Base-by-base conservation (phyloP, 768 basidiomycete genomes). In the Scleroderma citrinum region DNA sequence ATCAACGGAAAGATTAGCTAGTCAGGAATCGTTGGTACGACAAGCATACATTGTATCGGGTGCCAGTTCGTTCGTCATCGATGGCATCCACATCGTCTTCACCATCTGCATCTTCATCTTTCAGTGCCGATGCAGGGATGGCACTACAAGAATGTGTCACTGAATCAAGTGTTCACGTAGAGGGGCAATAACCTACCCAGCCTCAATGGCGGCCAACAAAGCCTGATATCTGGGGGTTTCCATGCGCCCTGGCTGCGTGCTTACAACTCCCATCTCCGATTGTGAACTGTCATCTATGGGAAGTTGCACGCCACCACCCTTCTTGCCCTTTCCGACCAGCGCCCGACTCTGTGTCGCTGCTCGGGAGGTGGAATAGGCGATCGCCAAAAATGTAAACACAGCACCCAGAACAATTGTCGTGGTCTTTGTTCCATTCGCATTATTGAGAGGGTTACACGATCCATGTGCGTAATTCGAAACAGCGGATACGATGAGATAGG, bases 271-370 rank as follows among this genome's bases (percentile, higher is more conserved):
- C 53, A 88, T 66, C 59, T 91, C 87, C 2, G 86, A 81, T 55
- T 83, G 81, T 12, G 73, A 68, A 36, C 68, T 71, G 10, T 71
- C 73, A 41, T 80, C 80, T n/a, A 65, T 64, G 2, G 82, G 68
- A 10, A 93, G 71, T 32, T 82, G 75, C 32, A 97, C 77, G 12
- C 78, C 72, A 12, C 81, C 81, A 52, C 71, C 75, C 49, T 74
- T 78, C 69, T 80, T 86, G 26, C 75, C 75, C 50, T 74, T 82
- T 2, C 93, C 94, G 0, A 87, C 85, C 20, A 99, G 70, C 7
- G 92, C 95, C 50, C 88, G 82, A 59, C 88, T 91, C 68, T 95
- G 92, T 1, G 96, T 99, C 10, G 96, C 96, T 5, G 96, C 96
- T 44, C 95, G 78, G 21, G 85, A 89, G 0, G 96, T 98, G 24